phyloP scores from a whole-genome alignment of 108 stramenopile genomes.

The Skeletonema grethae region DNA sequence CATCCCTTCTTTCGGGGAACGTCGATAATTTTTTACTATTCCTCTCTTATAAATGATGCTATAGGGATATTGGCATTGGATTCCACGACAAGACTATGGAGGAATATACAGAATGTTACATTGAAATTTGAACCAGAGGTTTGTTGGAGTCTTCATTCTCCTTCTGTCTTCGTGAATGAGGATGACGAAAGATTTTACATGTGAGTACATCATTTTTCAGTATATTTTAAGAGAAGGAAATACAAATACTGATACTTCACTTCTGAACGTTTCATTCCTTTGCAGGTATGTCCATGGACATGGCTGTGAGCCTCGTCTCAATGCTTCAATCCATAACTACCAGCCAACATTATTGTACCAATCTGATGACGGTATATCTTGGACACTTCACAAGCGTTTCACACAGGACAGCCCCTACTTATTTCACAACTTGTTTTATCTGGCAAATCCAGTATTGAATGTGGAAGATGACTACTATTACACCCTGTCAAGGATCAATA shows the following conservation, averaged over 20 bases:
- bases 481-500: conserved; percentile 4
- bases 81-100: too few relatives aligned
- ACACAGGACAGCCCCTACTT: not conserved
- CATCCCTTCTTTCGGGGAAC: not conserved
- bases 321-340: not conserved
- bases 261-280: not conserved
- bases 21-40: conserved; percentile 1
- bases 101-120: not conserved
- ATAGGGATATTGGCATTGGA: too few relatives aligned
- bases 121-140: not conserved
- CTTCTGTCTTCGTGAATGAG: not conserved
- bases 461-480: conserved; percentile 9
- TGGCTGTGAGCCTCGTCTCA: not conserved
- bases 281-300: conserved; percentile 26
- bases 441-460: not conserved
- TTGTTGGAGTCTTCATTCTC: conserved; percentile 1
- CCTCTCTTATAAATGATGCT: conserved; percentile 1
- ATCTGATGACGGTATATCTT: conserved; percentile 13
- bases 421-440: conserved; percentile 18
- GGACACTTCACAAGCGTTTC: not conserved
- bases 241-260: not conserved
- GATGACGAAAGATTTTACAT: conserved; percentile 6
- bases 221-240: too few relatives aligned
- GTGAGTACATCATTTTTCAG: conserved; percentile 5
- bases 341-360: conserved; percentile 16